Base-by-base conservation (phyloP, 2,329 filamentous ascomycete genomes). In the Graphiopsis chlorocephala region DNA sequence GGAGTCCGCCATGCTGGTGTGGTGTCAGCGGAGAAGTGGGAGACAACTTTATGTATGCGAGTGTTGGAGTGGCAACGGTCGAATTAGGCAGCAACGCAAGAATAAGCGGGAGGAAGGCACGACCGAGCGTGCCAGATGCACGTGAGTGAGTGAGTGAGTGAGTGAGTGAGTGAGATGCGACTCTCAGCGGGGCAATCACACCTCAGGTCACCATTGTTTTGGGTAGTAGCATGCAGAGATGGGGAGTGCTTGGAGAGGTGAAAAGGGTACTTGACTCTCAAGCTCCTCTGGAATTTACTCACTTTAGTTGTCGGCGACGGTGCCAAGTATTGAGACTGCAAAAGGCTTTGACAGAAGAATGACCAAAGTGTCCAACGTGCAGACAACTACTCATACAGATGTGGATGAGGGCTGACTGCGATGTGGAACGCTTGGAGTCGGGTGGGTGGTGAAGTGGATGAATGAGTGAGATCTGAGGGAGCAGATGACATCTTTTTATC, bases 321-420 rank as follows among this genome's bases (percentile, higher is more conserved):
- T 64, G n/a, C 42, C 47, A 65, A 52, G 64, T 64, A 45, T 67
- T 64, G 53, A 61, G 58, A n/a, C 33, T 65, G 45, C 72, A 61
- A 57, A 72, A 73, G 10, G 66, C 62, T 57, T 67, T 68, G 38
- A 73, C 68, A 33, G 69, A 33, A 17, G 70, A 69, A 57, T 72
- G 71, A 55, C 68, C 67, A 38, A 69, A 65, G 56, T 73, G 70
- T n/a, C 70, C 72, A 35, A 69, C 65, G 52, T 72, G 69, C 17
- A 72, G 60, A 31, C 67, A 65, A 23, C 67, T 52, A 66, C 72
- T 72, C 71, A 72, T 68, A 56, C 53, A 56, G 29, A 35, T 6
- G 6, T 15, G 26, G 26, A 28, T 5, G 15, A 50, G 7, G 7
- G 12, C 14, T 28, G 47, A 26, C 15, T 28, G 48, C 55, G 53